These are phyloP conservation scores for Botrytis porri DNA, from an alignment of 2,329 filamentous ascomycete genomes.

Conservation along the genomic window DNA sequence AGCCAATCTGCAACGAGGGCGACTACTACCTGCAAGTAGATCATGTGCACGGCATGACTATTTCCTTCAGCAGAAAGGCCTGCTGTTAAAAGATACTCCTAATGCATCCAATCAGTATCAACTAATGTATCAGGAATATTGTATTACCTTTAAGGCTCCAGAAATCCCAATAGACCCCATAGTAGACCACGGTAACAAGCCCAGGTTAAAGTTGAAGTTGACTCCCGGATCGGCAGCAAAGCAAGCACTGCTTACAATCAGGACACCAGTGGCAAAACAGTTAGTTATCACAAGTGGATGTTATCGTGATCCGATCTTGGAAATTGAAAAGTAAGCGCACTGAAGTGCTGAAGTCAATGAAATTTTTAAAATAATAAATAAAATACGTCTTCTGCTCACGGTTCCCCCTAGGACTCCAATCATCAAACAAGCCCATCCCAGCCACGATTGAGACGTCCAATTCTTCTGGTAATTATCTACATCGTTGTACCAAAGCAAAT, in stretches of 20 bases:
- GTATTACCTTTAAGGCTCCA: conserved; percentile 1
- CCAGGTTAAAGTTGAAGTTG: neutral
- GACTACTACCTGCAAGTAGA: neutral
- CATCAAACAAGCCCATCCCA: neutral
- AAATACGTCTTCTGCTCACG: neutral
- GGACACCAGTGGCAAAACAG: neutral
- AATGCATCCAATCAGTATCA: neutral
- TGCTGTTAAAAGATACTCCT: neutral
- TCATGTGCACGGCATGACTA: neutral
- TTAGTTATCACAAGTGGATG: neutral
- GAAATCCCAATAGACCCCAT: neutral
- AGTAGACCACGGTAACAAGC: neutral
- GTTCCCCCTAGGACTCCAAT: neutral
- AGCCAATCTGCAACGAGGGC: neutral
- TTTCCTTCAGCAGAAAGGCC: neutral
- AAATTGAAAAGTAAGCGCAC: neutral
- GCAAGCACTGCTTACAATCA: neutral
- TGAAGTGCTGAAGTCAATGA: neutral
- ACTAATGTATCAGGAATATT: neutral
- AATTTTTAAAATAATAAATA: neutral
- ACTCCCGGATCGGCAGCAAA: neutral
- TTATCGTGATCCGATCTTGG: neutral
- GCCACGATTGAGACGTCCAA: neutral
- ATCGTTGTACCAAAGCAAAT: neutral
- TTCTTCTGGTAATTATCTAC: neutral